Evolutionary conservation across 371 early-diverging fungal genomes (phyloP).

Genomic region (Mucor plumbeus): DNA sequence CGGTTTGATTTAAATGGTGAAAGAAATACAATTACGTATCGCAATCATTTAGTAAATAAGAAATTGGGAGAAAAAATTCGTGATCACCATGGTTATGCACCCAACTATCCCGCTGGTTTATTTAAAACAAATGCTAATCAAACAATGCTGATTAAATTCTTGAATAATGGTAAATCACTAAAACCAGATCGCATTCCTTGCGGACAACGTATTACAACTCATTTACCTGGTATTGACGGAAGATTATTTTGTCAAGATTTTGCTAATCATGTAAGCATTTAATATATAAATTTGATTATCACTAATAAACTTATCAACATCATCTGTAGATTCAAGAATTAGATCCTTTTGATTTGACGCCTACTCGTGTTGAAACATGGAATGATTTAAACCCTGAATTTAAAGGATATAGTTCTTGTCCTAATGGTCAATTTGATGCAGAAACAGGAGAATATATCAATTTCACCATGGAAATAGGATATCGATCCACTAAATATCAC

Average conservation of each 20-base stretch:
- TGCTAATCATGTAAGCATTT: conserved; percentile 58
- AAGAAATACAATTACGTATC: conserved; percentile 60
- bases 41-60: conserved; percentile 64
- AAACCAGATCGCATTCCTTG: conserved; percentile 67
- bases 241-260: conserved; percentile 63
- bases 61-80: conserved; percentile 67
- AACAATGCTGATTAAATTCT: conserved; percentile 62
- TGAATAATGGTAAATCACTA: conserved; percentile 55
- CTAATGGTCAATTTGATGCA: conserved; percentile 73
- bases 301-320: neutral
- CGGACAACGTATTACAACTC: conserved; percentile 53
- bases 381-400: conserved; percentile 72
- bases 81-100: conserved; percentile 70
- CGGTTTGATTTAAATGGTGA: conserved; percentile 67
- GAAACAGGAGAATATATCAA: conserved; percentile 75
- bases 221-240: conserved; percentile 62
- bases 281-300: neutral
- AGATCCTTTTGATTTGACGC: conserved; percentile 77
- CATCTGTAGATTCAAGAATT: conserved; percentile 65
- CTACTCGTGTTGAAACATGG: conserved; percentile 67
- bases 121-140: conserved; percentile 73
- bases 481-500: conserved; percentile 66
- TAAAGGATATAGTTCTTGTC: conserved; percentile 71
- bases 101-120: conserved; percentile 68
- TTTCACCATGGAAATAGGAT: conserved; percentile 74